phyloP scores from a whole-genome alignment of 306 rosid species.

The Macrotyloma uniflorum region DNA sequence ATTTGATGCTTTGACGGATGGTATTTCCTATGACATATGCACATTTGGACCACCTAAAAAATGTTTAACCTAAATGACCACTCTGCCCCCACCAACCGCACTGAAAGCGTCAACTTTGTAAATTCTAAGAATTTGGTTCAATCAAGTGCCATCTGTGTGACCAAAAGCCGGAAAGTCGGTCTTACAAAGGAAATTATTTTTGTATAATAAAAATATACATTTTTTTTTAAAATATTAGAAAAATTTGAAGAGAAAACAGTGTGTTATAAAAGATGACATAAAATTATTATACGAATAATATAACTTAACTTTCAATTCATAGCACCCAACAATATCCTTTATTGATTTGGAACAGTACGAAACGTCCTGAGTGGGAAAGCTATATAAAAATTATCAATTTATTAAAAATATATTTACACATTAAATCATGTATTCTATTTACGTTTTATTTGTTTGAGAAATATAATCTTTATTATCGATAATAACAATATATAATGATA shows the following conservation, averaged over 20 bases:
- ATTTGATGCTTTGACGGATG: background rate
- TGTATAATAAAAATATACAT: too few species aligned
- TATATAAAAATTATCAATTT: background rate
- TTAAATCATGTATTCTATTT: background rate
- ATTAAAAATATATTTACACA: background rate
- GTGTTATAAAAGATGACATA: background rate
- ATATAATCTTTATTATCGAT: too few species aligned
- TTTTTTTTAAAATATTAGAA: background rate
- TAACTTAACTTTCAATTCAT: constrained; percentile 20
- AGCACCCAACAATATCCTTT: constrained; percentile 23
- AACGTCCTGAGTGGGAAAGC: constrained; percentile 45
- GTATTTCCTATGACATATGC: background rate
- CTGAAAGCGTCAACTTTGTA: constrained; percentile 38
- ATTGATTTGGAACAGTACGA: constrained; percentile 44
- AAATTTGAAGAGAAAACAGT: background rate
- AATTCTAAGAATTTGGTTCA: constrained; percentile 32
- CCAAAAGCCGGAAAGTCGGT: constrained; percentile 8
- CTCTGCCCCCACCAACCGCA: constrained; percentile 70
- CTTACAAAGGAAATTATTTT: background rate
- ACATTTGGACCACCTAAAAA: background rate
- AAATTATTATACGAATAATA: constrained; percentile 1
- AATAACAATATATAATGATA: too few species aligned
- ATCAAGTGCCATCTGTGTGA: constrained; percentile 38
- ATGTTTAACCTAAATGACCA: constrained; percentile 26
- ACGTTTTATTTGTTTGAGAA: background rate